Evolutionary conservation across 2,329 filamentous ascomycete species (phyloP).

Genomic region (Talaromyces sp.): DNA sequence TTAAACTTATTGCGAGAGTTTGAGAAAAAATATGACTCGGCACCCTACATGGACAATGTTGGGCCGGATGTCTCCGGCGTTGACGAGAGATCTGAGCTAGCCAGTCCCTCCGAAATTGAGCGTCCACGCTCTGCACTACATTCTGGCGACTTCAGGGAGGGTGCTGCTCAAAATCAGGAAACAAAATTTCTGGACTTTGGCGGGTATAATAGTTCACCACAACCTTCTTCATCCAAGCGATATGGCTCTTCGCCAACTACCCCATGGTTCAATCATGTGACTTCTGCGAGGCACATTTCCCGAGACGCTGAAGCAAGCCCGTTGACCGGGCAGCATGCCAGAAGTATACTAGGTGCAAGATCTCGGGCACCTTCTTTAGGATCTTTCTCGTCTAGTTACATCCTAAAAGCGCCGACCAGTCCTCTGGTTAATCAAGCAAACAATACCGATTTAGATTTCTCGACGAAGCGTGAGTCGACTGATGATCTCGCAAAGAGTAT

Average conservation of each 20-base stretch:
- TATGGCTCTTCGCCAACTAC: slow-evolving; percentile 52
- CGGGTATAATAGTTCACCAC: slow-evolving; percentile 14
- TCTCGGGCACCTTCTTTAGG: slow-evolving; percentile 60
- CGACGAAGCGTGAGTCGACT: slow-evolving; percentile 52
- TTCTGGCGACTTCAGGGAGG: slow-evolving; percentile 59
- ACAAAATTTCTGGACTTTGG: slow-evolving; percentile 27
- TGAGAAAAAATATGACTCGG: slow-evolving; percentile 7
- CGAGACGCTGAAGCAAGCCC: slow-evolving; percentile 21
- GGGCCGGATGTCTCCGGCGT: slow-evolving; percentile 33
- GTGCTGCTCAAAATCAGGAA: slow-evolving; percentile 23
- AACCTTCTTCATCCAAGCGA: slow-evolving; percentile 19
- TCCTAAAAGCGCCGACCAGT: slow-evolving; percentile 84
- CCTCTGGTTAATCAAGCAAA: slow-evolving; percentile 85
- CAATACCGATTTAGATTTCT: slow-evolving; percentile 71
- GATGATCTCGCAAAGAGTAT: slow-evolving; percentile 49
- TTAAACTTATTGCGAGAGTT: slow-evolving; percentile 28
- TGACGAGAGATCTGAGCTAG: slow-evolving; percentile 45
- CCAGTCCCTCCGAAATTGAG: slow-evolving; percentile 65
- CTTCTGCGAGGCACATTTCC: slow-evolving; percentile 23
- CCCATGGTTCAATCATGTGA: slow-evolving; percentile 51
- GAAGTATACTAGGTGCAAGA: slow-evolving; percentile 22
- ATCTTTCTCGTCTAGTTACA: slow-evolving; percentile 74
- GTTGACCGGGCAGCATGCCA: slow-evolving; percentile 19
- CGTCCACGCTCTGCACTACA: slow-evolving; percentile 73
- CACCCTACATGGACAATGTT: slow-evolving; percentile 24